Base-by-base conservation (phyloP, 169 alveolate genomes). In the Plasmodium fragile region DNA sequence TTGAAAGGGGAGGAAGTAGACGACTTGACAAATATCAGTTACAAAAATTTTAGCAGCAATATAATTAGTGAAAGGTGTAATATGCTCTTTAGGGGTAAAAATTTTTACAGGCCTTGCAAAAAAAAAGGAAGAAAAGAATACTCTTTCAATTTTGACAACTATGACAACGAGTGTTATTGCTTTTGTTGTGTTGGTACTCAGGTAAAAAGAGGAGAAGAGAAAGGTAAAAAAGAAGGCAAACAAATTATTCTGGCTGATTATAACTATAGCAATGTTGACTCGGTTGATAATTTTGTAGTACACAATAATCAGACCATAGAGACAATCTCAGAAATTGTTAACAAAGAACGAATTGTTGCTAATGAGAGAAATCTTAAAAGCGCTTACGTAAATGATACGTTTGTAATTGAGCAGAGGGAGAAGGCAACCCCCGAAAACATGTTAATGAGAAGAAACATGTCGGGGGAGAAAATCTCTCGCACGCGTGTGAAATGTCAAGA, bases 151-250 rank as follows among this genome's bases (percentile, higher is more conserved):
- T 71, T 72, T 69, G 30, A 32, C 18, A 83, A 83, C 77, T 83
- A 83, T 55, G 92, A 83, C 55, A 83, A 83, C 55, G 92, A 83
- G 52, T 83, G 92, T 18, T 83, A 83, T 41, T 83, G 92, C 32
- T 83, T 45, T 39, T 6, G 16, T 4, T 83, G 84, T 73, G 36
- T 34, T 49, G 10, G 16, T 3, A 30, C 72, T 30, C 36, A 49
- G 10, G 59, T 49, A 49, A 65, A 83, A 25, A 52, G 59, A 65
- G 39, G 59, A 83, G 77, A 13, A 72, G 18, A 45, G 25, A 10
- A 25, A 72, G n/a, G 59, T n/a, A 41, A 72, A 73, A 83, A 72
- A 45, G 55, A 49, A 7, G 59, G 25, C 13, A 43, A 11, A 3
- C 49, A 30, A 43, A 28, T 22, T 4, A 32, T 39, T 3, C 34